Conservation (phyloP, 2,329 filamentous ascomycete genomes). For the Talaromyces sp. region DNA sequence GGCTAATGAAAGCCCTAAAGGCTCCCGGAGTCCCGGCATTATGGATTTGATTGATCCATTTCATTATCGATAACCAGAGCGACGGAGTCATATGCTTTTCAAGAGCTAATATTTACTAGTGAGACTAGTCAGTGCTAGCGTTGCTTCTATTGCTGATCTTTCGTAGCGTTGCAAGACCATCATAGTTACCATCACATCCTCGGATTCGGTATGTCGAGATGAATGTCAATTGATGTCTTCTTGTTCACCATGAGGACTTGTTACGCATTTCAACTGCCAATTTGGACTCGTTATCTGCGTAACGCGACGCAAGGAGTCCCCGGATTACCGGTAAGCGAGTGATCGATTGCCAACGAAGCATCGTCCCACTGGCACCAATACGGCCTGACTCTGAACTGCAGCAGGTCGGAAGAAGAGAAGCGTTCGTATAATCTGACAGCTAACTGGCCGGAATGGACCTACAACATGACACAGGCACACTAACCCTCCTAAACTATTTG, state of each 20-base stretch:
- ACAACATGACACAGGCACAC: background rate
- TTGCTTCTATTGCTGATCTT: conserved; percentile 2
- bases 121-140: background rate
- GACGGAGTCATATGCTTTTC: background rate
- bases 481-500: background rate
- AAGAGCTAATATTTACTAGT: background rate
- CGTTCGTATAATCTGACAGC: conserved; percentile 3
- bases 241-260: background rate
- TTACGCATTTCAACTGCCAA: background rate
- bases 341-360: conserved; percentile 29
- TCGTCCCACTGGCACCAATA: conserved; percentile 13
- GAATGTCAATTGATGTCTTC: background rate
- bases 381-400: conserved; percentile 5
- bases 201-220: background rate
- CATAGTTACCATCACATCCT: background rate
- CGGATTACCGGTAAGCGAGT: conserved; percentile 24
- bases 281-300: background rate
- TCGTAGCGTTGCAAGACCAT: background rate
- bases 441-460: background rate
- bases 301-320: conserved; percentile 22
- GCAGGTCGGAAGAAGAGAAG: background rate
- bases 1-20: background rate
- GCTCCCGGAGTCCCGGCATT: background rate
- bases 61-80: background rate
- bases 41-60: background rate